A percentile compares a stretch with the other conserved stretches of the same genome.
phyloP scores from a whole-genome alignment of 73 alveolate genomes.

The Paramecium bursaria region DNA sequence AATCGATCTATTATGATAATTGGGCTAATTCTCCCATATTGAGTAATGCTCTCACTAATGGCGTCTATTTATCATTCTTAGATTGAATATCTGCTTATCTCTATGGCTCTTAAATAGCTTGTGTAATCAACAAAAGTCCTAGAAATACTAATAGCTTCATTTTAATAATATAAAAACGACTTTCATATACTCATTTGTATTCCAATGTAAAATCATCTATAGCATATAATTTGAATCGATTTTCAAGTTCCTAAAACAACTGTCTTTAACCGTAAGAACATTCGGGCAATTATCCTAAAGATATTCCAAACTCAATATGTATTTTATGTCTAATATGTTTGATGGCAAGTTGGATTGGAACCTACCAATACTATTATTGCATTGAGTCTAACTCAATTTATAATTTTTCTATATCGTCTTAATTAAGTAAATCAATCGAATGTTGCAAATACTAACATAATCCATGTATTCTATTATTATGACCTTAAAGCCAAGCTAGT shows the following conservation, averaged over 20 bases:
- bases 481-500: conserved; percentile 4
- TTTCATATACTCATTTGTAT: conserved; percentile 53
- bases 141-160: conserved; percentile 28
- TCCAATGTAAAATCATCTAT: conserved; percentile 7
- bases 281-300: neutral
- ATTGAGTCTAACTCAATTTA: conserved; percentile 14
- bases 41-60: conserved; percentile 49
- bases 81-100: neutral
- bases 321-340: neutral
- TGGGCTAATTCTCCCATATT: conserved; percentile 13
- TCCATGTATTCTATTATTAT: neutral
- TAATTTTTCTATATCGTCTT: neutral
- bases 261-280: neutral
- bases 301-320: neutral
- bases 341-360: conserved; percentile 14
- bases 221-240: neutral
- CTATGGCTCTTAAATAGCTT: neutral
- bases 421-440: too few species aligned
- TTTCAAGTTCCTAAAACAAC: neutral
- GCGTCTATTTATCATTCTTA: conserved; percentile 12
- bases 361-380: neutral
- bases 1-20: conserved; percentile 49
- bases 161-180: conserved; percentile 57
- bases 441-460: conserved; percentile 32
- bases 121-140: conserved; percentile 9